Base-by-base conservation (phyloP, 1,284 basidiomycete genomes). In the Cryptococcus sp. region DNA sequence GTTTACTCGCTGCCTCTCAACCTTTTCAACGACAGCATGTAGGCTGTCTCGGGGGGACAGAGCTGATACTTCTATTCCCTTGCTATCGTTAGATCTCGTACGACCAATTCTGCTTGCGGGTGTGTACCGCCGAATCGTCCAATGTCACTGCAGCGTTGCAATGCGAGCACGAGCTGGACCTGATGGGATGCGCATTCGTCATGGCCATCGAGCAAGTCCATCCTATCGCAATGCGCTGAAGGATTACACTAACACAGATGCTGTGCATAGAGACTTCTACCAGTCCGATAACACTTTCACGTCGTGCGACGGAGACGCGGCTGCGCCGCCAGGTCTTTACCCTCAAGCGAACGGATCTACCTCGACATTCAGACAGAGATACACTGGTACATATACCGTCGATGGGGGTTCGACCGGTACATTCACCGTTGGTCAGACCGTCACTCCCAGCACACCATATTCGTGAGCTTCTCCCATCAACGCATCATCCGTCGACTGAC, bases 151-250 rank as follows among this genome's bases (percentile, higher is more conserved):
- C 75, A 27, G 73, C 70, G 13, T 66, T 73, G 47, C 68, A 69
- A 62, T 77, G 73, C 63, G 73, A 78, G 68, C 75, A 75, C 69
- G 67, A 71, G 57, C 62, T 77, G 17, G 70, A 75, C 63, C 57
- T 64, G 25, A 79, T 80, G 79, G 79, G 81, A 27, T 80, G 79
- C 67, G 61, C 67, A 49, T 77, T 72, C 66, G 77, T 78, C 69
- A 79, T 78, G 78, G 76, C 78, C 48, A 75, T 76, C 43, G 66
- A 70, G 60, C 65, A 47, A 56, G 60, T 58, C 40, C 8, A 17
- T 27, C 45, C 30, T 38, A n/a, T 25, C 22, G 7, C 16, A 6
- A 15, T 38, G 22, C 50, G 8, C 35, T 16, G 8, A 10, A 23
- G 20, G 17, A 48, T 7, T 48, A 8, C 16, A 48, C 47, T 30